Evolutionary conservation across 2,329 filamentous ascomycete species (phyloP), one percentile per base, ranked within the genome.

Genomic region (Aspergillus nomiae): DNA sequence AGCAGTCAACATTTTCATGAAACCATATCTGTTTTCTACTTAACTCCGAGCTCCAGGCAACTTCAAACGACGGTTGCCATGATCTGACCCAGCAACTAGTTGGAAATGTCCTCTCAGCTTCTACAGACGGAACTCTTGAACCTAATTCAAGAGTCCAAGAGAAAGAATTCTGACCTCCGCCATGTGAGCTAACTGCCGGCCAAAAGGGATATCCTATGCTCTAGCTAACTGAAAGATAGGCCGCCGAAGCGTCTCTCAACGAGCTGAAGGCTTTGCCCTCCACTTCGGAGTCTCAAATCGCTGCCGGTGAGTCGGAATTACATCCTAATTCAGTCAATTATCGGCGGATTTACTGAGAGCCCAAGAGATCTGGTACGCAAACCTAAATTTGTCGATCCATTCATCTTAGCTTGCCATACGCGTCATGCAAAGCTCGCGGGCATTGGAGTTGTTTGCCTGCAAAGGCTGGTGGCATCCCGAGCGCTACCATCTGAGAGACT

Each of bases 101-200:
- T 73, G 72, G 76, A 77, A 89, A 97, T 97, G 93, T 96, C 93
- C 78, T 90, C 92, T 73, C 92, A 96, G 86, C 89, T 97, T 74
- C 86, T 97, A 73, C 89, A 90, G 74, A 89, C 91, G 63, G 94
- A 97, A 86, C 87, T 97, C 77, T 87, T 90, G 74, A 96, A 92
- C 81, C 87, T 97, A 77, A 90, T 97, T 72, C 92, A 96, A 79
- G 95, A 99, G 83, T 95, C 94, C 76, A 98, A 96, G 81, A 88
- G 94, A 73, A 98, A 96, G 80, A 90, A 97, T 78, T 88, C 90
- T 70, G 95, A 98, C 73, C 84, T 99, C 59, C 89, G 91, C 82
- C 91, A 91, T 85, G 85, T 78, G 62, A 70, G 67, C 48, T 64
- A 48, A 54, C 51, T 38, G 45, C 46, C 30, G 65, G 24, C 41